Evolutionary conservation across 148 eudicot species (phyloP).

Genomic region (Chenopodium album): DNA sequence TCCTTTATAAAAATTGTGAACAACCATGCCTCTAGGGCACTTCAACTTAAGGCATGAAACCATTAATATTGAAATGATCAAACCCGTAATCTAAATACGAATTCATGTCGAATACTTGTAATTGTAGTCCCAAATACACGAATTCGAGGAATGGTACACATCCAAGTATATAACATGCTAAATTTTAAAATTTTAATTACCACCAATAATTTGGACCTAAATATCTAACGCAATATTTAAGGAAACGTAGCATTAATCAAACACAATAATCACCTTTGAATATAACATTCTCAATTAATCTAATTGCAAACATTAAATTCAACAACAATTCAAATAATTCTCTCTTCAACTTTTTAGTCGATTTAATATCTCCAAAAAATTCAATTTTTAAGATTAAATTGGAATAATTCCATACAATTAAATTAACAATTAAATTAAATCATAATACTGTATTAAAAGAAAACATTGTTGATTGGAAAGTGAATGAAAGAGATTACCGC

Average conservation of each 20-base stretch:
- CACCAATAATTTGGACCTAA: not conserved
- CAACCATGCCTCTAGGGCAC: not conserved
- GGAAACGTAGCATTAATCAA: too few relatives aligned
- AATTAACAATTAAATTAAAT: not conserved
- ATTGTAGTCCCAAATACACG: not conserved
- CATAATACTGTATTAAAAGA: not conserved
- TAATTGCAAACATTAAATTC: not conserved
- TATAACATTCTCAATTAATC: too few relatives aligned
- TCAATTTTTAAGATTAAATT: too few relatives aligned
- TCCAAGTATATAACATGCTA: not conserved
- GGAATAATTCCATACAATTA: not conserved
- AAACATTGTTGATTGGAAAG: not conserved
- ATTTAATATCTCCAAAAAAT: not conserved
- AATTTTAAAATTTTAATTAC: too few relatives aligned
- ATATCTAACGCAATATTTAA: not conserved
- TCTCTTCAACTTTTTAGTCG: too few relatives aligned
- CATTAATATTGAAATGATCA: not conserved
- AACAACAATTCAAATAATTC: too few relatives aligned
- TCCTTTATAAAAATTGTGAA: too few relatives aligned
- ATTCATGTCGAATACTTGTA: not conserved
- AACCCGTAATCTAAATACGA: not conserved
- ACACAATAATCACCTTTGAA: not conserved
- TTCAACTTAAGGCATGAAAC: not conserved
- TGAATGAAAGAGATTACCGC: conserved; percentile 38
- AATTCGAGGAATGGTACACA: not conserved